Conservation (phyloP, 2,329 filamentous ascomycete species). For the Pseudovirgaria hyperparasitica region DNA sequence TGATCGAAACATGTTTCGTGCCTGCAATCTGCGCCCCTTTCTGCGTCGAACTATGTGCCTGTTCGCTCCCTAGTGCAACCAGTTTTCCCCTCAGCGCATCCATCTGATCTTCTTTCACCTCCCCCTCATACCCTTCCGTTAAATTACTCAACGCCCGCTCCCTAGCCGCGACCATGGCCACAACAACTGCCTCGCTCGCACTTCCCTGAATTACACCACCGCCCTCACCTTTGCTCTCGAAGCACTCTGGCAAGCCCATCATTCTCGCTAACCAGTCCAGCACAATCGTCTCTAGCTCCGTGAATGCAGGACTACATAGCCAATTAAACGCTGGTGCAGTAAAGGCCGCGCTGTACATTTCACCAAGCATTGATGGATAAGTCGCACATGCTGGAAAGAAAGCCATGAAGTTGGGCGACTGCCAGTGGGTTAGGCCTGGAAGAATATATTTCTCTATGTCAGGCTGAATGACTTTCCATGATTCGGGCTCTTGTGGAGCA, state of each 20-base stretch:
- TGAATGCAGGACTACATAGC: constrained; percentile 86
- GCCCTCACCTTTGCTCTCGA: constrained; percentile 59
- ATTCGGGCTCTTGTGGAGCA: constrained; percentile 53
- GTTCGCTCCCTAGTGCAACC: constrained; percentile 68
- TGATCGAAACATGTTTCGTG: constrained; percentile 62
- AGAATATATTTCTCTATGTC: constrained; percentile 81
- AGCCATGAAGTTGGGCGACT: too few relatives aligned
- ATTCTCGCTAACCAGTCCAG: constrained; percentile 82
- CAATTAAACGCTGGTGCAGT: constrained; percentile 92
- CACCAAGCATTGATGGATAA: constrained; percentile 77
- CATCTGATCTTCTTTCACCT: constrained; percentile 41
- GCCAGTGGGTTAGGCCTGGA: constrained; percentile 89
- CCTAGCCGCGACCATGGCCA: constrained; percentile 73
- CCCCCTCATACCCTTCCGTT: constrained; percentile 16
- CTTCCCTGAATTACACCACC: constrained; percentile 93
- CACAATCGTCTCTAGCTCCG: constrained; percentile 84
- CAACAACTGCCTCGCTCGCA: constrained; percentile 77
- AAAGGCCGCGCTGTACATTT: constrained; percentile 84
- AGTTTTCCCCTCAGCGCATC: constrained; percentile 56
- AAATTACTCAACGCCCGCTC: constrained; percentile 37
- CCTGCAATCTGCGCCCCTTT: constrained; percentile 82
- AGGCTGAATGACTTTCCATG: constrained; percentile 66
- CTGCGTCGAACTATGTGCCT: constrained; percentile 71
- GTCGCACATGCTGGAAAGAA: too few relatives aligned
- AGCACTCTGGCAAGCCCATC: constrained; percentile 60